Percentiles rank a stretch among this genome's conserved stretches.
phyloP scores from a whole-genome alignment of 2,329 filamentous ascomycete species.

The Daldinia sp. region DNA sequence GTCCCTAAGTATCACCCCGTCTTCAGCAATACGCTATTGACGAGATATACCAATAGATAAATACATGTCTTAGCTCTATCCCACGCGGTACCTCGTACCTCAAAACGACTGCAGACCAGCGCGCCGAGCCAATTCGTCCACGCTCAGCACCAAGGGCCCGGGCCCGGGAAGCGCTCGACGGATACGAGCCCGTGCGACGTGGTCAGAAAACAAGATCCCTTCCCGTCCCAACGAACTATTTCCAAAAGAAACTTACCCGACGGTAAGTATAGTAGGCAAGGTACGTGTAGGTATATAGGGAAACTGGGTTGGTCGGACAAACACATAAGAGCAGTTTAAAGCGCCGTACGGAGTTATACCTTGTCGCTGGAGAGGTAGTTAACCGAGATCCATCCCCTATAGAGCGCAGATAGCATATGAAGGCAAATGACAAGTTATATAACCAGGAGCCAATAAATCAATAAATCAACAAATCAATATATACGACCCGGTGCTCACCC shows the following conservation, averaged over 20 bases:
- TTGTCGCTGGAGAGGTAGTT: background rate
- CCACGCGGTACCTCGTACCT: constrained; percentile 1
- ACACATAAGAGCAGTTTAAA: background rate
- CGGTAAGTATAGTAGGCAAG: background rate
- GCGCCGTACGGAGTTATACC: background rate
- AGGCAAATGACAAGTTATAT: background rate
- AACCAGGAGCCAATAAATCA: background rate
- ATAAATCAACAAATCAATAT: background rate
- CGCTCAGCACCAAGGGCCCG: background rate
- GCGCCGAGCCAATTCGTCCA: constrained; percentile 1
- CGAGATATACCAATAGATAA: background rate
- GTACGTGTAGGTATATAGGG: background rate
- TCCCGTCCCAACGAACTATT: background rate
- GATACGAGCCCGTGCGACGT: constrained; percentile 11
- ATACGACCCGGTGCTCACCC: background rate
- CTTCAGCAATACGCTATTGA: background rate
- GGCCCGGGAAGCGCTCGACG: constrained; percentile 1
- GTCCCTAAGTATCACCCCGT: constrained; percentile 3
- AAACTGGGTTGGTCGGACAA: background rate
- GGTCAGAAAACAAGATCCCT: constrained; percentile 1
- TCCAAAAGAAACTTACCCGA: background rate
- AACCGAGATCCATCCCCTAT: background rate
- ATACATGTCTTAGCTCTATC: constrained; percentile 3
- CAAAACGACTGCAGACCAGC: background rate
- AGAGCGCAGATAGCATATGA: background rate